Base-by-base conservation (phyloP, 345 rosid species). In the Moricandia arvensis region DNA sequence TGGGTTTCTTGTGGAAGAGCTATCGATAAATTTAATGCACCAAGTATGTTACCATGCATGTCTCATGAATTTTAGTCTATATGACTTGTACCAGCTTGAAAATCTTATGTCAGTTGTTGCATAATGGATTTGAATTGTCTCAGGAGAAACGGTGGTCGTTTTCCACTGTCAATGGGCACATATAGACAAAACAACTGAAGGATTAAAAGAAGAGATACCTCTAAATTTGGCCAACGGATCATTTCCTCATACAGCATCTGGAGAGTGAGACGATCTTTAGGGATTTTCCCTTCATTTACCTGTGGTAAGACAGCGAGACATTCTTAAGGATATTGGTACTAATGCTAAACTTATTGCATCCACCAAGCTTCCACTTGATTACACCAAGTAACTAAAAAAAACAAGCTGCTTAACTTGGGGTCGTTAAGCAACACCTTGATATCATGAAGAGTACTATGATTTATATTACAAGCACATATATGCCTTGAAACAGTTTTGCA, bases 231-330 rank as follows among this genome's bases (percentile, higher is more conserved):
- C 99, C 99, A 94, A 47, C 83, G 85, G 24, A 43, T 38, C 92
- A 94, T 87, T 82, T 94, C 97, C 82, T 90, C 92, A 18, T 95
- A 88, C 63, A 94, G 84, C 88, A 90, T 82, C 66, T 59, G 83
- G 54, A 94, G 86, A 38, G 97, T 97, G 4, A 74, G 69, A 34
- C 91, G 90, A 77, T 90, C 77, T 83, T 73, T 82, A 30, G 97
- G 98, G 43, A 90, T 78, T 79, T 91, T 91, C 34, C 96, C 98
- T 71, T 89, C 86, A 80, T 90, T 88, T 41, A 90, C 96, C 97
- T 91, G 74, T 71, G 34, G 55, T 35, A 82, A 73, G 53, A 63
- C 12, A 54, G 7, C 8, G 55, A 68, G 3, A 10, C 8, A 54
- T 12, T 54, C 4, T 34, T 11, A 68, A 13, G 15, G 45, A 68